phyloP scores from a whole-genome alignment of 306 rosid species.

The Astragalus glycyphyllos region DNA sequence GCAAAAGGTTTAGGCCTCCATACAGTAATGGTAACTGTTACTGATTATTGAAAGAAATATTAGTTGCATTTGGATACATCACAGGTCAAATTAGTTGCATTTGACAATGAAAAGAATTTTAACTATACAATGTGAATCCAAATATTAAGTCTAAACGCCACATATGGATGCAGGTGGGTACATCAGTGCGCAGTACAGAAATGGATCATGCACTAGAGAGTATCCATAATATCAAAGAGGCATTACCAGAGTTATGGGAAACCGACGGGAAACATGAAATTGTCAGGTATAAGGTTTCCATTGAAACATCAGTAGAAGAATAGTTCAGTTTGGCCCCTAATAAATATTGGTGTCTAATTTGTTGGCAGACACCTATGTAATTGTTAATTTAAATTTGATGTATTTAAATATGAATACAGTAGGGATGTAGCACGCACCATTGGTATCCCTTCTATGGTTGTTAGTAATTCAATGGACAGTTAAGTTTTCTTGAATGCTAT shows the following conservation, averaged over 20 bases:
- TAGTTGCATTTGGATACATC: background rate
- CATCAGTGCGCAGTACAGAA: conserved; percentile 52
- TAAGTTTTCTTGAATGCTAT: background rate
- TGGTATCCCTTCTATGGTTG: background rate
- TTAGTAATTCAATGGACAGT: background rate
- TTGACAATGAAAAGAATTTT: too few relatives aligned
- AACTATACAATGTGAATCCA: background rate
- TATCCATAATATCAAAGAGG: conserved; percentile 87
- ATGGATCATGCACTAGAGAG: conserved; percentile 86
- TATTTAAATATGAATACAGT: too few relatives aligned
- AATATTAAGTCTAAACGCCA: background rate
- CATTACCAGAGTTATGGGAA: conserved; percentile 91
- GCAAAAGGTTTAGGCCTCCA: conserved; percentile 73
- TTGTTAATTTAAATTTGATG: conserved; percentile 4
- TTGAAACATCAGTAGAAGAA: conserved; percentile 73
- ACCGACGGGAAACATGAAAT: conserved; percentile 50
- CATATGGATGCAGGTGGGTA: conserved; percentile 66
- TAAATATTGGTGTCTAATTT: background rate
- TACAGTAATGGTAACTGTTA: conserved; percentile 62
- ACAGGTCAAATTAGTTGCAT: too few relatives aligned
- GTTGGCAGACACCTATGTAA: background rate
- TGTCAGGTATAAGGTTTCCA: conserved; percentile 55
- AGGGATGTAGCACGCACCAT: too few relatives aligned
- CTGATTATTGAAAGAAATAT: background rate
- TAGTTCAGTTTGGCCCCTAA: conserved; percentile 19